These are phyloP conservation scores for Lanmaoa pseudosensibilis DNA, from an alignment of 768 basidiomycete species.

Conservation along the genomic window DNA sequence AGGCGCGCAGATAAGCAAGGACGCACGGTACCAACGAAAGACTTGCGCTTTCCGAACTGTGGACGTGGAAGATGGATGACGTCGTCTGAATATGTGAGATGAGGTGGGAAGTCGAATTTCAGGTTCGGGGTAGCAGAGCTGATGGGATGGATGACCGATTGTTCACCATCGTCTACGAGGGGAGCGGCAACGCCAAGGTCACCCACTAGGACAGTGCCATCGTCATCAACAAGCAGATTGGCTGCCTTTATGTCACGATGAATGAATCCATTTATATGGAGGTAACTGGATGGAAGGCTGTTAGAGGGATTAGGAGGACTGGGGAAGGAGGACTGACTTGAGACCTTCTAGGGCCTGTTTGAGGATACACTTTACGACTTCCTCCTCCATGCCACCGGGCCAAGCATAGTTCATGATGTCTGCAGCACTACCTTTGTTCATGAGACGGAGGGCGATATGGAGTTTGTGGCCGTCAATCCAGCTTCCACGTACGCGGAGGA, in stretches of 20 bases:
- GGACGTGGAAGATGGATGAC: slow-evolving; percentile 33
- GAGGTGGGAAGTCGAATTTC: slow-evolving; percentile 35
- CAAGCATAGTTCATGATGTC: slow-evolving; percentile 84
- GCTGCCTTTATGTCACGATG: slow-evolving; percentile 94
- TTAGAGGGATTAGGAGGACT: not conserved
- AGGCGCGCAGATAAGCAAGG: not conserved
- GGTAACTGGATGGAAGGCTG: slow-evolving; percentile 50
- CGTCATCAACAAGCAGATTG: slow-evolving; percentile 88
- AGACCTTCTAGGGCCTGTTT: slow-evolving; percentile 87
- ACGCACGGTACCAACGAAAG: slow-evolving; percentile 87
- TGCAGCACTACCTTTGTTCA: slow-evolving; percentile 85
- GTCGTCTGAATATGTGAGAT: slow-evolving; percentile 1
- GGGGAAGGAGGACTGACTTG: slow-evolving; percentile 51
- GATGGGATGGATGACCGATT: slow-evolving; percentile 31
- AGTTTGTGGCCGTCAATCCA: slow-evolving; percentile 86
- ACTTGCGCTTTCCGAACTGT: slow-evolving; percentile 74
- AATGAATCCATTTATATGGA: slow-evolving; percentile 89
- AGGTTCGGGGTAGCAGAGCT: slow-evolving; percentile 31
- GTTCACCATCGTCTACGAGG: slow-evolving; percentile 63
- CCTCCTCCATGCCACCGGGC: slow-evolving; percentile 90
- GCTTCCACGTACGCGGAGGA: slow-evolving; percentile 84
- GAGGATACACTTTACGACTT: slow-evolving; percentile 81
- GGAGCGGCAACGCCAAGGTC: slow-evolving; percentile 93
- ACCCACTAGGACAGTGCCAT: slow-evolving; percentile 86
- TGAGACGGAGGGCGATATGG: slow-evolving; percentile 83